A percentile compares a stretch with the other conserved stretches of the same genome.
These are phyloP conservation scores for Zoysia japonica DNA, from an alignment of 176 grass and related monocot species.

Conservation along the genomic window DNA sequence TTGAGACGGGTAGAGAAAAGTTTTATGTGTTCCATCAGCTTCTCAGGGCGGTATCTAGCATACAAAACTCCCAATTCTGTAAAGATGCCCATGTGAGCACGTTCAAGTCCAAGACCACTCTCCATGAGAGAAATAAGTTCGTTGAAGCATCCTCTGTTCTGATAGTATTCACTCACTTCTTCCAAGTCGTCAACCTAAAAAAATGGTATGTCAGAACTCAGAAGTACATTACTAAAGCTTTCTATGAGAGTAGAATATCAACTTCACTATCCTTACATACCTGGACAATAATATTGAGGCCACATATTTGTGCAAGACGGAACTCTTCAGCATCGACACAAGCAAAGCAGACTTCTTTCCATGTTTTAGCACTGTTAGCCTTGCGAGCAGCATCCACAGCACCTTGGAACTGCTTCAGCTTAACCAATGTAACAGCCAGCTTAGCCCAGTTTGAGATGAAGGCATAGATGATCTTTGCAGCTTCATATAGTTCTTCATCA, in stretches of 20 bases:
- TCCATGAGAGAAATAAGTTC: constrained; percentile 96
- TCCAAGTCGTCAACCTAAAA: constrained; percentile 93
- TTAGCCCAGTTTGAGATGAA: constrained; percentile 99
- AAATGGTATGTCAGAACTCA: constrained; percentile 23
- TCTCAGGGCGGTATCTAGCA: constrained; percentile 91
- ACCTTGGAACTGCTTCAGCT: constrained; percentile 94
- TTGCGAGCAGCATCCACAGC: constrained; percentile 97
- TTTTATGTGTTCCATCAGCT: constrained; percentile 99
- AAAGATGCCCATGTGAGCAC: constrained; percentile 97
- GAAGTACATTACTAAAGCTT: constrained; percentile 15
- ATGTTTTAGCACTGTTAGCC: constrained; percentile 91
- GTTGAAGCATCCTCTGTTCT: constrained; percentile 94
- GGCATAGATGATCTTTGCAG: constrained; percentile 95
- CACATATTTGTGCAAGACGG: constrained; percentile 91
- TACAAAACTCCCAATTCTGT: constrained; percentile 92
- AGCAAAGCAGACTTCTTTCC: constrained; percentile 98
- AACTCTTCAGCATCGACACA: constrained; percentile 99
- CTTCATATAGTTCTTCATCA: constrained; percentile 93
- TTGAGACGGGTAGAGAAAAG: constrained; percentile 93
- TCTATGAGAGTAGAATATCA: not conserved
- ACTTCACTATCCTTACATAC: constrained; percentile 36
- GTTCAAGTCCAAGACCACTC: constrained; percentile 81
- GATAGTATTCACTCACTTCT: constrained; percentile 94
- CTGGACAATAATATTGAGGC: constrained; percentile 93
- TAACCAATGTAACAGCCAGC: constrained; percentile 84